These are phyloP conservation scores for Flammula alnicola DNA, from an alignment of 1,284 basidiomycete species.

Conservation along the genomic window DNA sequence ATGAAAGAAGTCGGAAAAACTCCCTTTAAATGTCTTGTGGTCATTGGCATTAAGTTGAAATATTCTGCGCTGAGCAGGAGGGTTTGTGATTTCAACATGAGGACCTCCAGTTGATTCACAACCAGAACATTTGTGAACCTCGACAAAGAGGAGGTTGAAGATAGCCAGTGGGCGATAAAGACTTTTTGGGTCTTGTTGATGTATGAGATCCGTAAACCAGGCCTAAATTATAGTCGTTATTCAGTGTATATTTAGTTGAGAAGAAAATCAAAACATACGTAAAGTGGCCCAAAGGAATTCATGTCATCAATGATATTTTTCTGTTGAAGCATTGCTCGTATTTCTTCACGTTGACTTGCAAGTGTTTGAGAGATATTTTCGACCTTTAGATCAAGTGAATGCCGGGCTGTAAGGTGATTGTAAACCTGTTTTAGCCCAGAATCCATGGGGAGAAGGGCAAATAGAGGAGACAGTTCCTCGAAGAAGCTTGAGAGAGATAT, in stretches of 20 bases:
- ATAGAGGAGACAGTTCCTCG: conserved; percentile 2
- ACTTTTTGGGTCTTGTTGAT: neutral
- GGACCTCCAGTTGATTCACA: neutral
- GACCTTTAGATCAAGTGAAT: neutral
- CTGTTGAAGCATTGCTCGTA: neutral
- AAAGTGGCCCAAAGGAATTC: neutral
- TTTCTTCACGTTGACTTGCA: neutral
- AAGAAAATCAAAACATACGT: neutral
- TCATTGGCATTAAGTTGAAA: neutral
- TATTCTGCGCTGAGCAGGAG: neutral
- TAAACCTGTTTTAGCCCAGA: neutral
- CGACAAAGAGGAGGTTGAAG: neutral
- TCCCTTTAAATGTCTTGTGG: neutral
- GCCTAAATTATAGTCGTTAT: neutral
- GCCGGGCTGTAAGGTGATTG: neutral
- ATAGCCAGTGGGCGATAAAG: neutral
- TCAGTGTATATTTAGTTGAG: neutral
- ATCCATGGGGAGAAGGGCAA: conserved; percentile 5
- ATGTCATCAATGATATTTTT: neutral
- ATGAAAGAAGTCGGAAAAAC: neutral
- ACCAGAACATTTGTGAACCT: conserved; percentile 2
- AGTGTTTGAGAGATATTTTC: neutral
- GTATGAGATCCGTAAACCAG: neutral
- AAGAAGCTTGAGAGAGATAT: conserved; percentile 1
- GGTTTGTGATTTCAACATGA: neutral